Evolutionary conservation across 2,329 filamentous ascomycete genomes (phyloP), one percentile per base, ranked within the genome.

Genomic region (Moelleriella libera): DNA sequence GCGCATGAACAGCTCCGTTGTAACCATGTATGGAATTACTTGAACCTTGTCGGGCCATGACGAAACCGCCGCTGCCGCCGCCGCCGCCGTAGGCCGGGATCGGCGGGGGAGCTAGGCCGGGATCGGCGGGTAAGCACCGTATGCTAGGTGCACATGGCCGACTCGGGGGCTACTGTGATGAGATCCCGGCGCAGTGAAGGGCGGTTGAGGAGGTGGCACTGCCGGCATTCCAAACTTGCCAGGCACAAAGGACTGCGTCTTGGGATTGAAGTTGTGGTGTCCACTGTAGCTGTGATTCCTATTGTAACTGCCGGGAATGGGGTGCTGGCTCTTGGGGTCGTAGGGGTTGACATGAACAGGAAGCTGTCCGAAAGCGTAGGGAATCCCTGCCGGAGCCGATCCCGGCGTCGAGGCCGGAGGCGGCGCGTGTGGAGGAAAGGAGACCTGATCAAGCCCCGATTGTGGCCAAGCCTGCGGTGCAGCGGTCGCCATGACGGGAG

Each of bases 191-290:
- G 69, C 69, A 42, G 64, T 70, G 51, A 71, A 78, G 1, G 69
- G 67, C 12, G 68, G 68, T 51, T 70, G 66, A 5, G 71, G 67
- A 32, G 67, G 66, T 41, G 70, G 72, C 53, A 71, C 68, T 4
- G 71, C 67, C 31, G 68, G 64, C 21, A 21, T 21, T 3, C 21
- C 21, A 21, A 21, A 21, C 51, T 77, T 60, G 14, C 66, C 63
- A 44, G 90, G 90, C 29, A 95, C 78, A 63, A 97, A 96, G 0
- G 89, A 85, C 59, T 94, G 86, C 12, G 86, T 96, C 67, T 94
- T 89, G 1, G 89, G 90, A 60, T 96, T 96, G 68, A 97, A 96
- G 10, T 84, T 80, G 56, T 88, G 86, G 46, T 21, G 21, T 21
- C 21, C 21, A 60, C 96, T 96, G 68, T 96, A 96, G 10, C 84